Evolutionary conservation across 2,329 filamentous ascomycete genomes (phyloP).

Genomic region (Cercospora zeina): DNA sequence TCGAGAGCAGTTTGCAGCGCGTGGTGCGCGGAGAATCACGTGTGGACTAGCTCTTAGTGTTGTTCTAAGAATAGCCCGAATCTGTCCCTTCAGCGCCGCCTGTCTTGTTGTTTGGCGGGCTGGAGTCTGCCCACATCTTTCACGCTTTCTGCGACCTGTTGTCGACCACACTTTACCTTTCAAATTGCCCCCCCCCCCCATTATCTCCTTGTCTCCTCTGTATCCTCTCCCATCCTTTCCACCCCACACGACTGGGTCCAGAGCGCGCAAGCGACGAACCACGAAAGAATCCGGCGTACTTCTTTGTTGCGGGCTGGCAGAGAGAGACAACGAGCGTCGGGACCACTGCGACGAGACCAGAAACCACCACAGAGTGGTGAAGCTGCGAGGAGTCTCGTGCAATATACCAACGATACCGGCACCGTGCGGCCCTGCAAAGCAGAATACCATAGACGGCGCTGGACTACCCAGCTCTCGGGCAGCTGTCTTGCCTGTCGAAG

Average conservation of each 20-base stretch:
- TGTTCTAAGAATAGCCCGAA: conserved; percentile 1
- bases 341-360: background rate
- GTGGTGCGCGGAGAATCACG: background rate
- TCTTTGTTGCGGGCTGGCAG: conserved; percentile 2
- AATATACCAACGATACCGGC: background rate
- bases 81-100: background rate
- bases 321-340: background rate
- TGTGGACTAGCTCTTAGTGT: background rate
- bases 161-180: conserved; percentile 3
- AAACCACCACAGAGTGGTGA: background rate
- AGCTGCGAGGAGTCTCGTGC: background rate
- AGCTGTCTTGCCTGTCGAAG: background rate
- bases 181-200: background rate
- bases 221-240: background rate
- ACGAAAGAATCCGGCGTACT: background rate
- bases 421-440: background rate
- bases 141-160: conserved; percentile 1
- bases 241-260: background rate
- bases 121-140: conserved; percentile 5
- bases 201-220: background rate
- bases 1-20: conserved; percentile 1
- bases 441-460: background rate
- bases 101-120: conserved; percentile 4
- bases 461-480: background rate
- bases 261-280: conserved; percentile 2